Conservation (phyloP, 208 protist species). For the Acanthamoeba royreba region DNA sequence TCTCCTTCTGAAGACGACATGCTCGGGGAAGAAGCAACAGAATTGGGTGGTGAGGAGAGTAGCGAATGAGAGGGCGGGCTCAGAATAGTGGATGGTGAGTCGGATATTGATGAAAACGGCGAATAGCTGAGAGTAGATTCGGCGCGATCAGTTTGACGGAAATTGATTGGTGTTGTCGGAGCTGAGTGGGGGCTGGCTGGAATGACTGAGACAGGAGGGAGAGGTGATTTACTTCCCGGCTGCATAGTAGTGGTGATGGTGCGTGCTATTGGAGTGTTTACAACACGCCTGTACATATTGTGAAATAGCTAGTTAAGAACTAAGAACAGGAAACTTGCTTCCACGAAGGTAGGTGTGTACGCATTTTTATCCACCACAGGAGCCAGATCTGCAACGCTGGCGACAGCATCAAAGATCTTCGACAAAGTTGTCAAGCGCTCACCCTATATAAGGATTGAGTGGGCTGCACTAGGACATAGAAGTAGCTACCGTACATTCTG, state of each 20-base stretch:
- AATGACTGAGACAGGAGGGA: not conserved
- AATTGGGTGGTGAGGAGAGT: not conserved
- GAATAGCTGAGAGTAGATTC: not conserved
- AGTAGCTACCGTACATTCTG: not conserved
- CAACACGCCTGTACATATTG: too few relatives aligned
- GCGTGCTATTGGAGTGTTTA: not conserved
- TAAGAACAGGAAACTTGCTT: too few relatives aligned
- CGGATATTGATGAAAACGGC: not conserved
- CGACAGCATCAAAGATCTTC: too few relatives aligned
- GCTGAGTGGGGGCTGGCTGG: not conserved
- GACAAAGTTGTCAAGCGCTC: too few relatives aligned
- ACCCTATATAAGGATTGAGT: too few relatives aligned
- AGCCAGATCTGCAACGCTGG: too few relatives aligned
- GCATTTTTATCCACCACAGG: too few relatives aligned
- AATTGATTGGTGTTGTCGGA: not conserved
- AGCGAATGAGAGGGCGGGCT: not conserved
- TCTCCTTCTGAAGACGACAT: not conserved
- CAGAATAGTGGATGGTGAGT: not conserved
- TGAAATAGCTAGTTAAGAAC: not conserved
- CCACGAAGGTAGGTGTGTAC: too few relatives aligned
- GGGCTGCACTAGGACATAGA: too few relatives aligned
- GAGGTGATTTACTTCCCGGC: not conserved
- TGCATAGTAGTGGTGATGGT: not conserved
- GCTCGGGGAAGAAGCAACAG: not conserved
- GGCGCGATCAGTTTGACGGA: not conserved